Percentiles rank a stretch among this genome's conserved stretches.
These are phyloP conservation scores for Oryza brachyantha DNA, from an alignment of 176 grass and related monocot species.

Conservation along the genomic window DNA sequence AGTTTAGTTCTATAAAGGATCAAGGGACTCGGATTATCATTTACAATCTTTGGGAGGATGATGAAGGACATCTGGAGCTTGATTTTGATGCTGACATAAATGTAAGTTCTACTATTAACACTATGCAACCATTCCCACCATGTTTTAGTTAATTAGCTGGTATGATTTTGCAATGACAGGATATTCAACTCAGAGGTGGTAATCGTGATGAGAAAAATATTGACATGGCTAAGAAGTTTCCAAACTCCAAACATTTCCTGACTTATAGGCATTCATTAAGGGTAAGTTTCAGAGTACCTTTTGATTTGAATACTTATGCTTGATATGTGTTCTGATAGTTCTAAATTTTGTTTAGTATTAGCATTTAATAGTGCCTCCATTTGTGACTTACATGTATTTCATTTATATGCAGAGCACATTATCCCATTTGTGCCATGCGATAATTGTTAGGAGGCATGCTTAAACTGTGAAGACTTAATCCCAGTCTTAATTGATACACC, in stretches of 20 bases:
- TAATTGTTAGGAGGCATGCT: background rate
- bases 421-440: background rate
- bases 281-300: constrained; percentile 42
- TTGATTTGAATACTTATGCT: constrained; percentile 12
- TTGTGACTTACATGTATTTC: background rate
- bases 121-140: background rate
- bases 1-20: constrained; percentile 81
- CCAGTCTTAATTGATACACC: background rate
- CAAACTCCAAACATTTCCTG: constrained; percentile 86
- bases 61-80: constrained; percentile 82
- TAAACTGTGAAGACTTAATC: background rate
- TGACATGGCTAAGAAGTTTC: constrained; percentile 73
- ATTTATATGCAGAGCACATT: background rate
- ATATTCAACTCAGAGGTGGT: constrained; percentile 94
- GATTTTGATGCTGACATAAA: constrained; percentile 85
- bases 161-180: constrained; percentile 56
- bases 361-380: background rate
- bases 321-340: background rate
- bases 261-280: constrained; percentile 90
- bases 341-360: constrained; percentile 2
- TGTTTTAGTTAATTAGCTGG: constrained; percentile 32
- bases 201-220: constrained; percentile 92
- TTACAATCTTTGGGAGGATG: constrained; percentile 99
- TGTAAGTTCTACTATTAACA: constrained; percentile 42
- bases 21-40: constrained; percentile 90